Conservation (phyloP, 2,329 filamentous ascomycete species). For the Monilinia fructicola region DNA sequence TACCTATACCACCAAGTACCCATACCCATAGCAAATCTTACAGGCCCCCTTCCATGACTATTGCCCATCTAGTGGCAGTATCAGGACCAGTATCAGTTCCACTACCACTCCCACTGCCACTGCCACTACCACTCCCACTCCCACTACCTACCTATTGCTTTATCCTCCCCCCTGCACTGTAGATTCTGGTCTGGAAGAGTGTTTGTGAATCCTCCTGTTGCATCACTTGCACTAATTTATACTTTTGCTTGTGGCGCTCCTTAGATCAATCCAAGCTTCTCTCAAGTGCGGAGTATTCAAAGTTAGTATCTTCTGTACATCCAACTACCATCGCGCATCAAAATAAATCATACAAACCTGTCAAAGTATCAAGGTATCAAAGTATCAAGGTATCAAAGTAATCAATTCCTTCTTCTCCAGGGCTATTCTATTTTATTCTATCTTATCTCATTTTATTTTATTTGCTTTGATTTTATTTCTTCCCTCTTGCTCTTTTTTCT, state of each 20-base stretch:
- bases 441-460: too few species aligned
- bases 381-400: background rate
- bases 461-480: too few species aligned
- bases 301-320: slow-evolving; percentile 2
- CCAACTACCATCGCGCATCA: slow-evolving; percentile 7
- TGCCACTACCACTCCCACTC: too few species aligned
- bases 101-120: too few species aligned
- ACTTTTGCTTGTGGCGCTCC: slow-evolving; percentile 11
- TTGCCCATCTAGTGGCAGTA: too few species aligned
- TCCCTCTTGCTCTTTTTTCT: background rate
- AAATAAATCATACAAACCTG: background rate
- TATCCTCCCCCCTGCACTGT: too few species aligned
- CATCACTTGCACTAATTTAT: slow-evolving; percentile 17
- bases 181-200: slow-evolving; percentile 15
- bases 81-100: too few species aligned
- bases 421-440: too few species aligned
- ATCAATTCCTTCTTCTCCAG: too few species aligned
- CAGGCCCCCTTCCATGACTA: too few species aligned
- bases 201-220: slow-evolving; percentile 5
- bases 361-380: background rate
- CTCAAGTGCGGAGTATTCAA: slow-evolving; percentile 11
- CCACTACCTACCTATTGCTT: background rate
- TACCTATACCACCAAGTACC: too few species aligned
- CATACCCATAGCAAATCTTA: too few species aligned
- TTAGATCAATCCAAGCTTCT: slow-evolving; percentile 16